Percentiles rank a stretch among this genome's conserved stretches.
phyloP scores from a whole-genome alignment of 768 basidiomycete genomes.

The Lactarius psammicola region DNA sequence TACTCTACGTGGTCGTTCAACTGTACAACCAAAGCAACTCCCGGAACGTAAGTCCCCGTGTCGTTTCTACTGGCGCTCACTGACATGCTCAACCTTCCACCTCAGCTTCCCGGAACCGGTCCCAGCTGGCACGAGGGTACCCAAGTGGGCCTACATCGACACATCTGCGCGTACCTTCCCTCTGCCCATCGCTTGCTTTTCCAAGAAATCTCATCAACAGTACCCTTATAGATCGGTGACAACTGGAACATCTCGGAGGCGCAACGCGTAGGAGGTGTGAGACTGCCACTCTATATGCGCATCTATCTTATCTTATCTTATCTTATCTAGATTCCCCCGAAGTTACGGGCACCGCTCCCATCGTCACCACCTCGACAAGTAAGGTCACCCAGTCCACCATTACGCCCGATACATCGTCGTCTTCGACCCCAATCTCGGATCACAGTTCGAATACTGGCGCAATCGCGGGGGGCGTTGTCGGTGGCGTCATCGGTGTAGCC shows the following conservation, averaged over 20 bases:
- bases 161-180: constrained; percentile 38
- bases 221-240: constrained; percentile 3
- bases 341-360: background rate
- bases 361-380: background rate
- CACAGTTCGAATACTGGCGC: constrained; percentile 45
- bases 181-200: background rate
- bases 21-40: background rate
- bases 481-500: constrained; percentile 49
- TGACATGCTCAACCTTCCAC: background rate
- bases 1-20: constrained; percentile 23
- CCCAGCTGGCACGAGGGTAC: constrained; percentile 45
- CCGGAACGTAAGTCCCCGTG: constrained; percentile 17
- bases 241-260: constrained; percentile 10
- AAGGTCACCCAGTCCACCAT: background rate
- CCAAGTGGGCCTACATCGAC: constrained; percentile 50
- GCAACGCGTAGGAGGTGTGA: constrained; percentile 5
- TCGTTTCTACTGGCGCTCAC: background rate
- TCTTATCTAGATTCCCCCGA: background rate
- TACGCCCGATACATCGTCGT: background rate
- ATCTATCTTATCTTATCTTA: background rate
- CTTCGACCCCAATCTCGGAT: background rate
- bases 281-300: no score
- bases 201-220: background rate
- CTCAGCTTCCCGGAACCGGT: constrained; percentile 33
- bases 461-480: constrained; percentile 64